Conservation (phyloP, 1,284 basidiomycete genomes). For the Pisolithus thermaeus region DNA sequence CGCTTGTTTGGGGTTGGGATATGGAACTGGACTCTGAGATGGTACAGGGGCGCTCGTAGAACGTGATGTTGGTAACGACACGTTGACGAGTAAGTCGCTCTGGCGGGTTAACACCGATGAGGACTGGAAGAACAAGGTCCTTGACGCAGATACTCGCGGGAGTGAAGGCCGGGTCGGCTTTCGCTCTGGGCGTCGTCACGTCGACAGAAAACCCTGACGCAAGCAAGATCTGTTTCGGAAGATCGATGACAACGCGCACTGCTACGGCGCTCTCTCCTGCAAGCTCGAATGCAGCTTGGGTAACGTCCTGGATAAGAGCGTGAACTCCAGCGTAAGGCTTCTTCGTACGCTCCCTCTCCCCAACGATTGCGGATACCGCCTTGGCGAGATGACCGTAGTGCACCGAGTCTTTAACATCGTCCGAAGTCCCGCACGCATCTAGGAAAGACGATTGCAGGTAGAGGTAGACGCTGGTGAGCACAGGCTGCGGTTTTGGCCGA, state of each 20-base stretch:
- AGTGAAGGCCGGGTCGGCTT: too few species aligned
- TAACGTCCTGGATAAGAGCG: slow-evolving; percentile 31
- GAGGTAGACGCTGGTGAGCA: slow-evolving; percentile 35
- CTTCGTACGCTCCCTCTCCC: slow-evolving; percentile 4
- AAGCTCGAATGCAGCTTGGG: slow-evolving; percentile 30
- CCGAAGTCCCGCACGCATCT: slow-evolving; percentile 32
- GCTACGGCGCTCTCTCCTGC: slow-evolving; percentile 23
- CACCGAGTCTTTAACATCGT: slow-evolving; percentile 42
- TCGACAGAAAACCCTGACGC: slow-evolving; percentile 24
- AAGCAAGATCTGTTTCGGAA: slow-evolving; percentile 41
- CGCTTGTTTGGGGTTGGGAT: background rate
- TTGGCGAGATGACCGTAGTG: slow-evolving; percentile 48
- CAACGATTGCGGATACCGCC: slow-evolving; percentile 29
- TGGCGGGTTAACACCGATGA: slow-evolving; percentile 50
- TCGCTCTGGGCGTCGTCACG: slow-evolving; percentile 6
- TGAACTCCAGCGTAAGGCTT: slow-evolving; percentile 19
- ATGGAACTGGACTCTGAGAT: background rate
- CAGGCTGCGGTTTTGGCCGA: slow-evolving; percentile 35
- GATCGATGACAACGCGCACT: slow-evolving; percentile 32
- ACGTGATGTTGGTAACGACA: slow-evolving; percentile 37
- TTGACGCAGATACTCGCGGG: slow-evolving; percentile 31
- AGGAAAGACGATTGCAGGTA: slow-evolving; percentile 36
- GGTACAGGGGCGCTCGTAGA: slow-evolving; percentile 24
- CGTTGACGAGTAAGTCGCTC: slow-evolving; percentile 46
- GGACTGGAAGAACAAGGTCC: slow-evolving; percentile 34